Evolutionary conservation across 768 basidiomycete species (phyloP), one percentile per base, ranked within the genome.

Genomic region (Crepidotus variabilis): DNA sequence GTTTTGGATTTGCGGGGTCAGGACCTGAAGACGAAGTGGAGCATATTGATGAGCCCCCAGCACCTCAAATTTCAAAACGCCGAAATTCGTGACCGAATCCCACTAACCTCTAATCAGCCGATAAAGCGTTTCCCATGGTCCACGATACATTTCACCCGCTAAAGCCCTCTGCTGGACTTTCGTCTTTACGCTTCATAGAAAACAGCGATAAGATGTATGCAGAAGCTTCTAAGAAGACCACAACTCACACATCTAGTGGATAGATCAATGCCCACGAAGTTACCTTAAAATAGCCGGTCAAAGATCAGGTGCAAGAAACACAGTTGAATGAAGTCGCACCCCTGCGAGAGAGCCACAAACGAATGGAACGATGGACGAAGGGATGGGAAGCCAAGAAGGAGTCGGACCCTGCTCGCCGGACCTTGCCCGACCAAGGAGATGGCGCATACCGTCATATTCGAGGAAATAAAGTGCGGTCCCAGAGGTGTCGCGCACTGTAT

Each of bases 101-200:
- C 20, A 61, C 68, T 39, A 70, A 90, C 90, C 94, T 78, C 92
- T 81, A 51, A 96, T 80, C 18, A 97, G 79, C 22, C 94, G 84
- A 60, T 76, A 75, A 34, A 94, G 73, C 11, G 94, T 95, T 67
- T 87, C 87, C 63, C 77, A 77, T 28, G 87, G 78, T 51, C 87
- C 82, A 54, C 91, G 85, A 59, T 86, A 84, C 51, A 75, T 78
- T 59, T 89, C 81, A 47, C 92, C 90, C 5, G 93, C 88, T 51
- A 98, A 75, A 22, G 92, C 86, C 52, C 95, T 85, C 71, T 95
- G 91, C 69, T 98, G 95, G n/a, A 95, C 79, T 72, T 95, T 96
- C 0, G 95, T 98, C 80, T 96, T 93, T 47, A 94, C 90, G 45
- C 90, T 92, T 60, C 18, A 59, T 32, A 55, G 63, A 45, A 61